These are phyloP conservation scores for Coccomyxa sp. DNA, from an alignment of 139 green algal species.

Conservation along the genomic window DNA sequence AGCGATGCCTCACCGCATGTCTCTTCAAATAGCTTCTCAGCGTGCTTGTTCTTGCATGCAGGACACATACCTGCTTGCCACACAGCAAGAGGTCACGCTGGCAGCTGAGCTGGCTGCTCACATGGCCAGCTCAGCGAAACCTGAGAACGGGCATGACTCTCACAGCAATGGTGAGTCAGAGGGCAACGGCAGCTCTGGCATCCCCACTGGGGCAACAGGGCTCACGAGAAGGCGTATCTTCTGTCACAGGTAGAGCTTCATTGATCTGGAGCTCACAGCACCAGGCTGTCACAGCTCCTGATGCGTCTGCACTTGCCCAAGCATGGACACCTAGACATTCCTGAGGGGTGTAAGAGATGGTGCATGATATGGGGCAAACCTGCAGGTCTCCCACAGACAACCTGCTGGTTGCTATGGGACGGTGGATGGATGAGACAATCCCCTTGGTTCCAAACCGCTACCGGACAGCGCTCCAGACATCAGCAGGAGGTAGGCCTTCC, in stretches of 20 bases:
- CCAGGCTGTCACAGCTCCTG: too few relatives aligned
- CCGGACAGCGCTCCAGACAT: background rate
- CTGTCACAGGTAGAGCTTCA: too few relatives aligned
- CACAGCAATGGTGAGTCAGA: background rate
- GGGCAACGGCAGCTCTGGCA: background rate
- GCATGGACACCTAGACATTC: background rate
- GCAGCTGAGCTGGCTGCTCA: conserved; percentile 11
- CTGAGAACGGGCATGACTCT: background rate
- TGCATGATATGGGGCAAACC: too few relatives aligned
- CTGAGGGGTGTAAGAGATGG: too few relatives aligned
- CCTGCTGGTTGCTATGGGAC: conserved; percentile 13
- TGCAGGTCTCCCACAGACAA: conserved; percentile 19
- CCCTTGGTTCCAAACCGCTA: conserved; percentile 17
- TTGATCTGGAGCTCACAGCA: too few relatives aligned
- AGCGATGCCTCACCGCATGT: too few relatives aligned
- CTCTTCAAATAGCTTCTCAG: too few relatives aligned
- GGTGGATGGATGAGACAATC: conserved; percentile 21
- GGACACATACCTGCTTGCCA: conserved; percentile 28
- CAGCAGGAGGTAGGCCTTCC: too few relatives aligned
- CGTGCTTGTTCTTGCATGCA: too few relatives aligned
- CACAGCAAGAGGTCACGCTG: conserved; percentile 24
- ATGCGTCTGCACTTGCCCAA: background rate
- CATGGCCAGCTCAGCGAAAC: background rate
- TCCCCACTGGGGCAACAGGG: background rate
- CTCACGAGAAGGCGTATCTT: conserved; percentile 9